A percentile compares a stretch with the other conserved stretches of the same genome.
Conservation (phyloP, 495 filamentous ascomycete genomes). For the Podospora pseudocomata region DNA sequence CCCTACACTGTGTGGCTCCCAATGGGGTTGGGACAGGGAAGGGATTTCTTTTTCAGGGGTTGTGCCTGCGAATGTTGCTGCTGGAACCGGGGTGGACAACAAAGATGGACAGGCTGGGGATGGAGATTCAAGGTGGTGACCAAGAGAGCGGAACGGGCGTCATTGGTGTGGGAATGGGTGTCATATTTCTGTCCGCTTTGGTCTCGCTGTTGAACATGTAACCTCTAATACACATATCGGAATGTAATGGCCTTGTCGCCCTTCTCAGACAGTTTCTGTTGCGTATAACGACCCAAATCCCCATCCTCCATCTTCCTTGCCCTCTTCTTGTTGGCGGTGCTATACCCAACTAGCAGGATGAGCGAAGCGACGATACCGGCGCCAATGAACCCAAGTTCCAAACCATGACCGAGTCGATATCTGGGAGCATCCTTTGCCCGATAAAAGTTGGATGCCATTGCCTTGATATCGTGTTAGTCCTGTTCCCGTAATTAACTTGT, state of each 20-base stretch:
- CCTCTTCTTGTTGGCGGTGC: constrained; percentile 56
- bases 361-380: constrained; percentile 57
- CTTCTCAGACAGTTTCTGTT: constrained; percentile 53
- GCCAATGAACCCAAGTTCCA: constrained; percentile 66
- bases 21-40: background rate
- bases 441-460: constrained; percentile 78
- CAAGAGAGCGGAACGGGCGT: background rate
- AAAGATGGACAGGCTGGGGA: background rate
- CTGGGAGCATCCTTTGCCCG: constrained; percentile 58
- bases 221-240: constrained; percentile 49
- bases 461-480: constrained; percentile 31
- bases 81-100: background rate
- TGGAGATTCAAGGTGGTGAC: too few species aligned
- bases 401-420: constrained; percentile 63
- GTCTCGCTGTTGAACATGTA: too few species aligned
- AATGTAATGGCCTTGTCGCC: constrained; percentile 65
- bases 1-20: background rate
- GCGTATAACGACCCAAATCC: constrained; percentile 43
- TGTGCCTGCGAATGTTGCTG: background rate
- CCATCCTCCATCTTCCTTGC: constrained; percentile 45
- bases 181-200: background rate
- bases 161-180: background rate
- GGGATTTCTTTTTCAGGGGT: background rate
- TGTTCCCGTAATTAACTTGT: constrained; percentile 17
- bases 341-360: constrained; percentile 54